phyloP scores from a whole-genome alignment of 2,329 filamentous ascomycete species.

The Cladosporium phlei region DNA sequence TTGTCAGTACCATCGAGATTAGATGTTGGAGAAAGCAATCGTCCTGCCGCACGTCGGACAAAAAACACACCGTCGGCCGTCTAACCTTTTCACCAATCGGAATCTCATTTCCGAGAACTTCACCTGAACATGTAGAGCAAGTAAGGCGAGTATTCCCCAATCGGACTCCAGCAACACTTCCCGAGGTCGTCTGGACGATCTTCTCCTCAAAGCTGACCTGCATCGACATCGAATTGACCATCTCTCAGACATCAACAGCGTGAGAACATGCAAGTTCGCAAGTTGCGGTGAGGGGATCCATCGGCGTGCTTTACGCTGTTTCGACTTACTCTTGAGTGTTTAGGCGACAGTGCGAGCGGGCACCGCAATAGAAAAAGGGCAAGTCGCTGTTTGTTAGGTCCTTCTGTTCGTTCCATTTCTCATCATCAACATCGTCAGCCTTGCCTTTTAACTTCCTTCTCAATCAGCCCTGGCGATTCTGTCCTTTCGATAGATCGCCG shows the following conservation, averaged over 20 bases:
- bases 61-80: too few relatives aligned
- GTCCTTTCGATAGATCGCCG: not conserved
- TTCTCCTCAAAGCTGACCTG: too few relatives aligned
- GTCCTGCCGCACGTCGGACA: too few relatives aligned
- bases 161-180: too few relatives aligned
- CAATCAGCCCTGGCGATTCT: not conserved
- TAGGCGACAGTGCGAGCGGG: not conserved
- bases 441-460: not conserved
- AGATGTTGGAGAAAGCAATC: too few relatives aligned
- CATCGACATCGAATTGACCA: too few relatives aligned
- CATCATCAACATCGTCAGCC: not conserved
- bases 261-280: not conserved
- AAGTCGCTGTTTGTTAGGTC: not conserved
- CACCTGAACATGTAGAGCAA: not conserved
- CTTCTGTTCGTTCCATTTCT: not conserved
- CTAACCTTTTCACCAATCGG: too few relatives aligned
- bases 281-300: conserved; percentile 7
- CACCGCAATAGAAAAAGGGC: conserved; percentile 13
- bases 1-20: too few relatives aligned
- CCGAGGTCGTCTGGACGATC: too few relatives aligned
- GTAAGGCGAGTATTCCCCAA: conserved; percentile 2
- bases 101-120: not conserved
- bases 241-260: too few relatives aligned
- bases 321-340: too few relatives aligned
- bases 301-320: conserved; percentile 11